These are phyloP conservation scores for Pseudogymnoascus sp. DNA, from an alignment of 2,329 filamentous ascomycete genomes.

Conservation along the genomic window DNA sequence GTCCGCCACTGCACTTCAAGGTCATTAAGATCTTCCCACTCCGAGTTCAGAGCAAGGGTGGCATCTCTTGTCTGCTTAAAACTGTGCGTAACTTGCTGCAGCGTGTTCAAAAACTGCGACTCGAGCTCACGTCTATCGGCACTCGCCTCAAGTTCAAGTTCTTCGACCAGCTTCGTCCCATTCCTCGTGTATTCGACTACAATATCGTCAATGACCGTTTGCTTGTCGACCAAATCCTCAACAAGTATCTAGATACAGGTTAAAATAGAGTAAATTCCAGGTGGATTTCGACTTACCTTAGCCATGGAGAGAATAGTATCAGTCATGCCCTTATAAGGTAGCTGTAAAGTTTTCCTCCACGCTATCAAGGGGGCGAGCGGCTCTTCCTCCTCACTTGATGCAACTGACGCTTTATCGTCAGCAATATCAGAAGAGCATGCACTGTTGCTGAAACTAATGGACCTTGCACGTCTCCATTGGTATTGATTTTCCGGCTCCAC, in stretches of 20 bases:
- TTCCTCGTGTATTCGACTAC: conserved; percentile 25
- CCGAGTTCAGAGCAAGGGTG: conserved; percentile 15
- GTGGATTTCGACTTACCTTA: conserved; percentile 21
- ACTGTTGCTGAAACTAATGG: conserved; percentile 16
- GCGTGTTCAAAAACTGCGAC: conserved; percentile 9
- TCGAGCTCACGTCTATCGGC: conserved; percentile 13
- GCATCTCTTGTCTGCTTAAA: conserved; percentile 19
- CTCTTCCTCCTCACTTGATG: conserved; percentile 12
- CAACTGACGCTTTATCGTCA: neutral
- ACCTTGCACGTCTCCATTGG: conserved; percentile 11
- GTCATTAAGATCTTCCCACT: conserved; percentile 13
- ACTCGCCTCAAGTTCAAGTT: conserved; percentile 16
- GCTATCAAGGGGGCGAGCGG: conserved; percentile 9
- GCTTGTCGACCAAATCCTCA: conserved; percentile 23
- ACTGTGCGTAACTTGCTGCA: conserved; percentile 12
- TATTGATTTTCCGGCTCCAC: conserved; percentile 14
- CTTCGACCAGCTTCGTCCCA: conserved; percentile 21
- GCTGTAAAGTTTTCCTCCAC: conserved; percentile 25
- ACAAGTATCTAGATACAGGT: conserved; percentile 25
- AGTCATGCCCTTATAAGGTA: conserved; percentile 24
- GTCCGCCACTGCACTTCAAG: conserved; percentile 23
- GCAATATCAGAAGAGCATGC: conserved; percentile 13
- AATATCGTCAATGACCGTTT: conserved; percentile 24
- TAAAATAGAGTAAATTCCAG: conserved; percentile 13
- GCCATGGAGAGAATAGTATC: conserved; percentile 25